Evolutionary conservation across 495 filamentous ascomycete genomes (phyloP), one percentile per base, ranked within the genome.

Genomic region (Xylaria telfairii): DNA sequence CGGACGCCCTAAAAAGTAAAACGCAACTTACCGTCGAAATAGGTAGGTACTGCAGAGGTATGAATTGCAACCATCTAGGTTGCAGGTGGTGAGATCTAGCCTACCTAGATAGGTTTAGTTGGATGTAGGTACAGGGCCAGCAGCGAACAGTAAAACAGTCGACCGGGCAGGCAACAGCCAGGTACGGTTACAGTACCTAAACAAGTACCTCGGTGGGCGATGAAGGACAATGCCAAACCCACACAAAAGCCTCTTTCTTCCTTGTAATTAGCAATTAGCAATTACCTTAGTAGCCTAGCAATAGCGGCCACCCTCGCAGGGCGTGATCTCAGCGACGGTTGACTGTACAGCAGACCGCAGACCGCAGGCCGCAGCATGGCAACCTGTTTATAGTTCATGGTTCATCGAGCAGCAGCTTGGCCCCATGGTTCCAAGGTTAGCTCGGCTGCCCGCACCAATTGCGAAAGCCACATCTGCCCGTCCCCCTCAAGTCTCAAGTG

Each of bases 401-500:
- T 54, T 63, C 49, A n/a, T 32, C 44, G 61, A 44, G 44, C 17
- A 51, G 49, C 57, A 56, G 67, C 67, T 62, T 68, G 67, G 67
- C 67, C 60, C 47, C 42, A 28, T 37, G 30, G 49, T 53, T 53
- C 9, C 24, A 26, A 53, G 49, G 13, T 68, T 68, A 68, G 67
- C 67, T 68, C 39, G 67, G 30, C 41, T 47, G 66, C 67, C 67
- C 67, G 67, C 67, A 68, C 51, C 67, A 68, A 68, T 68, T 44
- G 67, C 67, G 42, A 57, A n/a, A 49, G 56, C 54, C 54, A 68
- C 67, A 68, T 49, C 67, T 44, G 34, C 56, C 67, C 30, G 56
- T 49, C 67, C 67, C 56, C 54, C 49, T 47, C 44, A 19, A 47
- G 44, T 47, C 44, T 8, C 44, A 46, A n/a, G 19, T n/a, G 67